These are phyloP conservation scores for Fusarium beomiforme DNA, from an alignment of 2,329 filamentous ascomycete species.

Conservation along the genomic window DNA sequence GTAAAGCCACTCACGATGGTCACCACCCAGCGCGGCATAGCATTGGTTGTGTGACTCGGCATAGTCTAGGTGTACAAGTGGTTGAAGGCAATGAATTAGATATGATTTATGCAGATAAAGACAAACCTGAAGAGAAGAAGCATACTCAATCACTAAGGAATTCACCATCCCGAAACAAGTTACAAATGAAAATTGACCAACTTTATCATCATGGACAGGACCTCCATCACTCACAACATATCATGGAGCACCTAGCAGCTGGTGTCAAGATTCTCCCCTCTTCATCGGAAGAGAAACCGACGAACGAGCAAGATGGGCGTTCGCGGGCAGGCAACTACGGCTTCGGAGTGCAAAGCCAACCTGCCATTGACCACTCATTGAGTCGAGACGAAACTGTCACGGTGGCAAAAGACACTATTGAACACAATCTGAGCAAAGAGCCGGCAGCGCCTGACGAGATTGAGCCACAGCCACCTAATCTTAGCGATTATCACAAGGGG, in stretches of 20 bases:
- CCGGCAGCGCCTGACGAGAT: not conserved
- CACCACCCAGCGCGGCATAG: slow-evolving; percentile 47
- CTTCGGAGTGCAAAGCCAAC: not conserved
- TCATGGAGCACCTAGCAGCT: slow-evolving; percentile 48
- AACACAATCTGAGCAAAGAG: slow-evolving; percentile 28
- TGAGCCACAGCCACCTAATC: slow-evolving; percentile 17
- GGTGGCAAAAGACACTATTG: slow-evolving; percentile 1
- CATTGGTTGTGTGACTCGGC: slow-evolving; percentile 43
- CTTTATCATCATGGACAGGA: slow-evolving; percentile 48
- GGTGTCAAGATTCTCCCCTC: slow-evolving; percentile 16
- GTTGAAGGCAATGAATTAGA: slow-evolving; percentile 2
- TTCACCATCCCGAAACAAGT: slow-evolving; percentile 3
- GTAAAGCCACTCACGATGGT: slow-evolving; percentile 41
- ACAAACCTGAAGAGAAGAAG: slow-evolving; percentile 4
- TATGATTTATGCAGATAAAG: slow-evolving; percentile 9
- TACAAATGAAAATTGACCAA: slow-evolving; percentile 44
- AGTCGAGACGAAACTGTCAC: slow-evolving; percentile 17
- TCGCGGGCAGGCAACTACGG: not conserved
- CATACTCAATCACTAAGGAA: not conserved
- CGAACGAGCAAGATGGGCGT: slow-evolving; percentile 1
- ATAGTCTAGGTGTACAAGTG: slow-evolving; percentile 1
- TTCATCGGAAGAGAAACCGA: slow-evolving; percentile 1
- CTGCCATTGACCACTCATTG: slow-evolving; percentile 19
- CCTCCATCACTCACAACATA: slow-evolving; percentile 48
- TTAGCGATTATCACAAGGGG: slow-evolving; percentile 22